Conservation (phyloP, 2,329 filamentous ascomycete species). For the Madurella mycetomatis region DNA sequence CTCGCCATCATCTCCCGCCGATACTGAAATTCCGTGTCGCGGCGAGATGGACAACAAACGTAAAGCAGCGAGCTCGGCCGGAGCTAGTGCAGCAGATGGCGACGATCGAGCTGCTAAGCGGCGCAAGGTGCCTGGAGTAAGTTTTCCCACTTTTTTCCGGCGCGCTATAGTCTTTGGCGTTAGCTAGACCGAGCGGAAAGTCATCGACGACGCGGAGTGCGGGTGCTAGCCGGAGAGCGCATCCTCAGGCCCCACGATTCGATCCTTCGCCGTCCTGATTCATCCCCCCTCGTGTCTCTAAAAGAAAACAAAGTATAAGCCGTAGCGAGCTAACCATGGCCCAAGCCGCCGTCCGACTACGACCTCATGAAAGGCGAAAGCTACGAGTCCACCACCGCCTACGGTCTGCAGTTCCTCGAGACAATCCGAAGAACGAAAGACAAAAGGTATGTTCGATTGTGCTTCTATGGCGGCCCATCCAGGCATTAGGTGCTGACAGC, state of each 20-base stretch:
- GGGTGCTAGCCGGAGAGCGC: background rate
- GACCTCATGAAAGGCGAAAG: slow-evolving; percentile 56
- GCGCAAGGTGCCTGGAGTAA: slow-evolving; percentile 48
- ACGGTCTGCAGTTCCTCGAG: slow-evolving; percentile 69
- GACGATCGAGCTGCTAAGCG: slow-evolving; percentile 54
- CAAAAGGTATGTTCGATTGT: slow-evolving; percentile 58
- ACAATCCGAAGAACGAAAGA: slow-evolving; percentile 72
- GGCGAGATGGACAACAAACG: slow-evolving; percentile 53
- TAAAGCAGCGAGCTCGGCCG: slow-evolving; percentile 45
- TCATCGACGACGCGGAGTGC: slow-evolving; percentile 12
- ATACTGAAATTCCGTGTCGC: slow-evolving; percentile 8
- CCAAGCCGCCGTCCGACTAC: slow-evolving; percentile 33
- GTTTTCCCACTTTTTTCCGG: slow-evolving; percentile 20
- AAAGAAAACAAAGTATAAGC: background rate
- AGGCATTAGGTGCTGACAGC: slow-evolving; percentile 4
- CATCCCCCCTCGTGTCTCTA: no score
- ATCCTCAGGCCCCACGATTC: background rate
- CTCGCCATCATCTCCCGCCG: background rate
- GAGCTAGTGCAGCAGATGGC: slow-evolving; percentile 40
- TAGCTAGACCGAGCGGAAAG: background rate
- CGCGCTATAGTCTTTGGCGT: background rate
- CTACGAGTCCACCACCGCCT: slow-evolving; percentile 62
- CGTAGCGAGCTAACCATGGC: slow-evolving; percentile 11
- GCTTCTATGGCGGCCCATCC: background rate
- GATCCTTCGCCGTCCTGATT: background rate